These are phyloP conservation scores for Cercospora sojina DNA, from an alignment of 2,329 filamentous ascomycete species.

Conservation along the genomic window DNA sequence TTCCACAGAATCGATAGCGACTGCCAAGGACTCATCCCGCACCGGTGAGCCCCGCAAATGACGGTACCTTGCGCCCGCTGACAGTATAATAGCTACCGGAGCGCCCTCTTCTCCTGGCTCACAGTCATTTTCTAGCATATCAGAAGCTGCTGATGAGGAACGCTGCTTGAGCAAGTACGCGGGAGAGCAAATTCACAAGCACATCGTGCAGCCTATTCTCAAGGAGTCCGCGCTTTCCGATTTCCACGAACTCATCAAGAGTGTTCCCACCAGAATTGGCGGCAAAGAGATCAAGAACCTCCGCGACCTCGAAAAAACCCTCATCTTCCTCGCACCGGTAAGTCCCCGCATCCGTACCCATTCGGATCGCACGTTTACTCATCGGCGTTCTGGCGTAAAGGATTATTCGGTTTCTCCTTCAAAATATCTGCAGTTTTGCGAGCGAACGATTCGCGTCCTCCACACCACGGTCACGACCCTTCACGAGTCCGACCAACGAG, in stretches of 20 bases:
- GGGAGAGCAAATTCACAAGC: conserved; percentile 74
- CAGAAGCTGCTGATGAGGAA: conserved; percentile 46
- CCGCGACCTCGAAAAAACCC: conserved; percentile 88
- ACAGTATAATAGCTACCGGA: conserved; percentile 1
- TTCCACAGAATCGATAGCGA: conserved; percentile 28
- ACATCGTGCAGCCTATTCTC: conserved; percentile 75
- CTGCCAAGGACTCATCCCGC: conserved; percentile 28
- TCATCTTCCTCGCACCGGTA: conserved; percentile 90
- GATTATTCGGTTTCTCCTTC: conserved; percentile 67
- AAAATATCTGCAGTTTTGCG: conserved; percentile 84
- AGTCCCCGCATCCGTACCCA: conserved; percentile 58
- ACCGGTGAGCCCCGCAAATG: conserved; percentile 28
- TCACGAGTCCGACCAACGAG: conserved; percentile 80
- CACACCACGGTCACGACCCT: conserved; percentile 85
- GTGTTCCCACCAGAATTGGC: conserved; percentile 75
- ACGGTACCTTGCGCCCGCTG: conserved; percentile 2
- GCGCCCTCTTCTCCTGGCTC: conserved; percentile 30
- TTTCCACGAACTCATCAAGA: conserved; percentile 76
- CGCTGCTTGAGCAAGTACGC: conserved; percentile 63
- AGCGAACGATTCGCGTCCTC: conserved; percentile 85
- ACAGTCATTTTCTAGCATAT: conserved; percentile 46
- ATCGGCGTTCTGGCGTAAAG: conserved; percentile 66
- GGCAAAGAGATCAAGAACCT: conserved; percentile 86
- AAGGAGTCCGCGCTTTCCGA: conserved; percentile 70
- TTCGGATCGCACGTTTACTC: conserved; percentile 63